Evolutionary conservation across 1,284 basidiomycete genomes (phyloP).

Genomic region (Cryptococcus sp.): DNA sequence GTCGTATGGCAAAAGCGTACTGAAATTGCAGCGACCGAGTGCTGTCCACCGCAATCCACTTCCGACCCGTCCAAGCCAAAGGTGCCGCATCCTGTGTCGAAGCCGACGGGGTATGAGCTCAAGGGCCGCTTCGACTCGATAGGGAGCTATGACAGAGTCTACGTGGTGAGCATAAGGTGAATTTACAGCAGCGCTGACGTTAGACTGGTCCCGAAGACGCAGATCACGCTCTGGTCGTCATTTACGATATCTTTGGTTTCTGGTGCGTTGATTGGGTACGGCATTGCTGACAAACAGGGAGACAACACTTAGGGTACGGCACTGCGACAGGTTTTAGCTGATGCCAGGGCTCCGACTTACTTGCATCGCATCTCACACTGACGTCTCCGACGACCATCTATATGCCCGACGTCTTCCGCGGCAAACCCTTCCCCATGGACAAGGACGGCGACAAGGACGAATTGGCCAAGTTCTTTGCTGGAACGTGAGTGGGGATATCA

Average conservation of each 20-base stretch:
- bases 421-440: constrained; percentile 44
- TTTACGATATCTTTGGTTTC: constrained; percentile 47
- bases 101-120: constrained; percentile 24
- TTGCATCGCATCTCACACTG: constrained; percentile 31
- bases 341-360: constrained; percentile 39
- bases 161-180: constrained; percentile 28
- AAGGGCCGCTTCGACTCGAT: constrained; percentile 29
- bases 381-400: constrained; percentile 37
- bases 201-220: constrained; percentile 40
- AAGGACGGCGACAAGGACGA: constrained; percentile 45
- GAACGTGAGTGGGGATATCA: constrained; percentile 29
- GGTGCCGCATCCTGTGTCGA: constrained; percentile 35
- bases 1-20: neutral
- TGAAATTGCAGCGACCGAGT: constrained; percentile 16
- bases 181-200: neutral
- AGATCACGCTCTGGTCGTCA: constrained; percentile 40
- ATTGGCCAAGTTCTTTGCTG: constrained; percentile 41
- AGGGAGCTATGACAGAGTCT: constrained; percentile 40
- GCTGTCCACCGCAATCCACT: constrained; percentile 38
- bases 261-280: constrained; percentile 27
- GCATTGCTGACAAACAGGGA: constrained; percentile 34
- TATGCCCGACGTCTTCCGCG: constrained; percentile 45
- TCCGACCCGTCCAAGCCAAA: constrained; percentile 33
- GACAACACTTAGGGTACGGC: constrained; percentile 37
- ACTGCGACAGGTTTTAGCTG: neutral